phyloP scores from a whole-genome alignment of 2,329 filamentous ascomycete genomes.

The Epichloe uncinata region DNA sequence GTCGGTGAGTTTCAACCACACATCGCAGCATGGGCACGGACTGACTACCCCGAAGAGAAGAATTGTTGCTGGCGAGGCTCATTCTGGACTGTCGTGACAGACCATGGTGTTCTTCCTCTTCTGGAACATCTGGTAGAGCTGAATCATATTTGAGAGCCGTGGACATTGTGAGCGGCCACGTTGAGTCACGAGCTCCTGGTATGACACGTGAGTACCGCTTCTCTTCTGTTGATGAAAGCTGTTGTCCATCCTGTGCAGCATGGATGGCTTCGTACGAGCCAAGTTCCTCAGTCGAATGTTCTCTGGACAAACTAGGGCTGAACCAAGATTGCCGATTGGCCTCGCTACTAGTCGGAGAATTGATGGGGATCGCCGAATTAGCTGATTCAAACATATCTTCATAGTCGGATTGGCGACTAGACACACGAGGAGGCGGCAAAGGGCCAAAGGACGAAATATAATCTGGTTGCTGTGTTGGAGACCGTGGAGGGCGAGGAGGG shows the following conservation, averaged over 20 bases:
- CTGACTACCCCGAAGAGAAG: slow-evolving; percentile 40
- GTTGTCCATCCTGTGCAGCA: neutral
- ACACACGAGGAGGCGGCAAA: slow-evolving; percentile 37
- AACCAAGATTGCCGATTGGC: slow-evolving; percentile 34
- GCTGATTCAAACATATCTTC: slow-evolving; percentile 27
- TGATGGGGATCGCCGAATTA: slow-evolving; percentile 22
- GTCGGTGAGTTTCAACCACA: slow-evolving; percentile 26
- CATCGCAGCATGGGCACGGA: slow-evolving; percentile 42
- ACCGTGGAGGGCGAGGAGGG: slow-evolving; percentile 28
- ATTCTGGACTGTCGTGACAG: slow-evolving; percentile 25
- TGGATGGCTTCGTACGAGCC: neutral
- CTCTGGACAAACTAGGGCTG: slow-evolving; percentile 13
- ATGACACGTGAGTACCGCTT: slow-evolving; percentile 24
- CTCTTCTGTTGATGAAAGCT: slow-evolving; percentile 3
- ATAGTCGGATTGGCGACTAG: slow-evolving; percentile 38
- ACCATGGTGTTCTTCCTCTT: slow-evolving; percentile 43
- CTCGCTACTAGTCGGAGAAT: slow-evolving; percentile 30
- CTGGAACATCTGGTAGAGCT: slow-evolving; percentile 44
- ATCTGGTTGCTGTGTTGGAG: slow-evolving; percentile 25
- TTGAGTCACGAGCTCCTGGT: slow-evolving; percentile 27
- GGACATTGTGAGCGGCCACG: slow-evolving; percentile 26
- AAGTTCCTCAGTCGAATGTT: slow-evolving; percentile 4
- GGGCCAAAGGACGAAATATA: slow-evolving; percentile 23
- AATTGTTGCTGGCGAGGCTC: slow-evolving; percentile 33
- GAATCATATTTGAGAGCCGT: slow-evolving; percentile 22